phyloP scores from a whole-genome alignment of 176 grass and related monocot genomes.

The Chrysopogon serrulatus region DNA sequence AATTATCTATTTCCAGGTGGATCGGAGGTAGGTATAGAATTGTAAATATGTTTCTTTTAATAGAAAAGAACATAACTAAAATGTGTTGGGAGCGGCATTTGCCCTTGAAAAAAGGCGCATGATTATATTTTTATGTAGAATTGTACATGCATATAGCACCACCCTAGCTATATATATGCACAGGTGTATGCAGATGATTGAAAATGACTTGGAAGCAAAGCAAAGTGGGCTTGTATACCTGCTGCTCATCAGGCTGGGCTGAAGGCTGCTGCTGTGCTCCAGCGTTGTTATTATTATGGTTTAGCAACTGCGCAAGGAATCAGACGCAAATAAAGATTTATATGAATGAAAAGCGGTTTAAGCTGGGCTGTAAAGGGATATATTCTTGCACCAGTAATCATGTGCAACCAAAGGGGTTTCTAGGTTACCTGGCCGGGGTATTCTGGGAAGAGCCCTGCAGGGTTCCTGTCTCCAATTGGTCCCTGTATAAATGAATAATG shows the following conservation, averaged over 20 bases:
- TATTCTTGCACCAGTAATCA: constrained; percentile 12
- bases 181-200: constrained; percentile 11
- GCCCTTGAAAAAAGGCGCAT: background rate
- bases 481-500: constrained; percentile 40
- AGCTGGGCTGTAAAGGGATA: constrained; percentile 23
- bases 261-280: constrained; percentile 27
- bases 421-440: constrained; percentile 75
- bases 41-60: no score
- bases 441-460: constrained; percentile 66
- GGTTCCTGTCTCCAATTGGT: constrained; percentile 64
- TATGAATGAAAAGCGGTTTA: constrained; percentile 8
- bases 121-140: background rate
- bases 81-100: background rate
- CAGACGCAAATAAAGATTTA: background rate
- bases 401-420: background rate
- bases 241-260: constrained; percentile 39
- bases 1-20: no score
- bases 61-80: background rate
- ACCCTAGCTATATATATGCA: background rate
- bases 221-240: constrained; percentile 36
- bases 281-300: constrained; percentile 48
- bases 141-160: background rate
- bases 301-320: constrained; percentile 51
- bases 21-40: no score
- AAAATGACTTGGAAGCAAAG: constrained; percentile 54